Evolutionary conservation across 306 rosid species (phyloP), one percentile per base, ranked within the genome.

Genomic region (Quercus suber): DNA sequence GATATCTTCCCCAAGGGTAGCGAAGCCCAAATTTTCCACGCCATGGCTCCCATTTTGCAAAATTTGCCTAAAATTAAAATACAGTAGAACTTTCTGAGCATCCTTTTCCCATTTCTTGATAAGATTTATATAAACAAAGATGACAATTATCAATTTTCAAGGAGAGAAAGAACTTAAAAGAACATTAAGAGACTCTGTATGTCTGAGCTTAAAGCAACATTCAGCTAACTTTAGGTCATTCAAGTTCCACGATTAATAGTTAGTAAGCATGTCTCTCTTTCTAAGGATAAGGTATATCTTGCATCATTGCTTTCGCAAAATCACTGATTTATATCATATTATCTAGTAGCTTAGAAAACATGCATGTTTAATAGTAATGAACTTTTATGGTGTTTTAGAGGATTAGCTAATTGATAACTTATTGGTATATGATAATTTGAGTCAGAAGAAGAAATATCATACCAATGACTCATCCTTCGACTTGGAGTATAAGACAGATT

Each of bases 1-100:
- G 87, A 84, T 95, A 95, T 74, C 88, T 89, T 13, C 75, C 79
- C 99, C 99, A 95, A 14, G 99, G 99, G 80, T 95, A 84, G 31
- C 79, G 73, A 67, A 85, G 89, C 74, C 99, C 98, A 76, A 95
- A 95, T 84, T 82, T 95, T 21, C 98, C 93, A 86, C 91, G 99
- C 99, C 99, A 95, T 10, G 98, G 99, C 78, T 95, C 99, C 99
- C 99, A 95, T 74, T 84, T 91, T 77, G 99, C 98, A 67, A 90
- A 95, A 77, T 89, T 93, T 61, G 92, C 96, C 99, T 95, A 81
- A 45, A 73, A 69, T 20, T 31, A 1, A 56, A 13, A 51, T 37
- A 3, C 68, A 37, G 14, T 19, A 33, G 20, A 69, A 69, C 23
- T 33, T 20, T 30, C 17, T 41, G 6, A 30, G 53, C 23, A 69